phyloP scores from a whole-genome alignment of 768 basidiomycete species.

The Suillus spraguei region DNA sequence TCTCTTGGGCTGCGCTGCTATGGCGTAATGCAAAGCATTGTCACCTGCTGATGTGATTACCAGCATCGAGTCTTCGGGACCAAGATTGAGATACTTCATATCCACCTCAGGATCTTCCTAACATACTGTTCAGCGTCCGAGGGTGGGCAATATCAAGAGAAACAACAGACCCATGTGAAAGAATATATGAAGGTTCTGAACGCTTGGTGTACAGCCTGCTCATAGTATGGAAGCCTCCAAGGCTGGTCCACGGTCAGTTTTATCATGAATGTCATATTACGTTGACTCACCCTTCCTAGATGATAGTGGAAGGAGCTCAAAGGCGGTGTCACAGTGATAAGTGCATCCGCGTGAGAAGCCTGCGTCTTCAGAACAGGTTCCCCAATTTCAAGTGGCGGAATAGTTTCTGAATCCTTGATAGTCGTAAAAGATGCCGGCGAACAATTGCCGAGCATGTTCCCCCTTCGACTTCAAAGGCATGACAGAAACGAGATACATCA shows the following conservation, averaged over 20 bases:
- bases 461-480: constrained; percentile 64
- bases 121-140: constrained; percentile 12
- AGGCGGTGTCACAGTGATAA: constrained; percentile 54
- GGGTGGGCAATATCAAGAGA: constrained; percentile 3
- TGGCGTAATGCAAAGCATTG: constrained; percentile 80
- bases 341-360: constrained; percentile 25
- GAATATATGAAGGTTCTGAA: constrained; percentile 66
- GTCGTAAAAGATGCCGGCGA: constrained; percentile 41
- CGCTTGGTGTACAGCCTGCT: constrained; percentile 68
- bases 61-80: constrained; percentile 64
- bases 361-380: constrained; percentile 35
- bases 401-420: constrained; percentile 37
- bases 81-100: constrained; percentile 61
- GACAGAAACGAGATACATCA: constrained; percentile 55
- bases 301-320: constrained; percentile 69
- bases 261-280: not conserved
- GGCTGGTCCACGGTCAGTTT: constrained; percentile 34
- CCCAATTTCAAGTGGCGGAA: constrained; percentile 46
- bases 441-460: constrained; percentile 60
- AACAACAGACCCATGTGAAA: constrained; percentile 53
- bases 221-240: constrained; percentile 74
- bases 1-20: constrained; percentile 58
- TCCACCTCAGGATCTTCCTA: constrained; percentile 79
- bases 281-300: constrained; percentile 42
- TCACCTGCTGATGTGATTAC: constrained; percentile 81